Evolutionary conservation across 768 basidiomycete genomes (phyloP).

Genomic region (Gyrodon lividus): DNA sequence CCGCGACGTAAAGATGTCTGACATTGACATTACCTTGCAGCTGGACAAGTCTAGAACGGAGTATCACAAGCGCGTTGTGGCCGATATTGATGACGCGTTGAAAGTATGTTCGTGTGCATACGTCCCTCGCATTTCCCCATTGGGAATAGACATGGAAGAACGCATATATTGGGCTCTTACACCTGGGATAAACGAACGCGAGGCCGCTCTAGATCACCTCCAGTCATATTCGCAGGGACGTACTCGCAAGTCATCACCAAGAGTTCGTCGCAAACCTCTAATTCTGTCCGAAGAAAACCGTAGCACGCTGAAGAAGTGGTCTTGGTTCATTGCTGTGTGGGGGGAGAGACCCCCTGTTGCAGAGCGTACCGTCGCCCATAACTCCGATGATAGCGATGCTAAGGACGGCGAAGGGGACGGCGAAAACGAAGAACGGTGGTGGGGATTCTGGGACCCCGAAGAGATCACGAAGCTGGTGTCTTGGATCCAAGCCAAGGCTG

Average conservation of each 20-base stretch:
- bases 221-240: conserved; percentile 24
- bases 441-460: conserved; percentile 66
- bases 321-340: conserved; percentile 78
- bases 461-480: conserved; percentile 65
- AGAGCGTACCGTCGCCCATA: conserved; percentile 26
- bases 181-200: conserved; percentile 57
- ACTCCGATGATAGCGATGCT: conserved; percentile 25
- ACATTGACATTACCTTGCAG: conserved; percentile 11
- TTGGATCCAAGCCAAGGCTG: conserved; percentile 58
- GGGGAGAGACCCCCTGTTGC: conserved; percentile 48
- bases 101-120: conserved; percentile 47
- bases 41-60: conserved; percentile 46
- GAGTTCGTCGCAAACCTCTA: conserved; percentile 40
- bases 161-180: conserved; percentile 67
- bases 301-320: conserved; percentile 57
- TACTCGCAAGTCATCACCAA: conserved; percentile 28
- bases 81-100: conserved; percentile 54
- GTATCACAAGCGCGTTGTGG: conserved; percentile 49
- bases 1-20: not conserved
- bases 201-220: conserved; percentile 39
- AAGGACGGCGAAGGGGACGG: conserved; percentile 30
- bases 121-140: conserved; percentile 52
- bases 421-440: conserved; percentile 58
- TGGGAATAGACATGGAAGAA: conserved; percentile 72
- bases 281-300: conserved; percentile 48